Conservation (phyloP, 257 asterid genomes). For the Primulina tabacum region DNA sequence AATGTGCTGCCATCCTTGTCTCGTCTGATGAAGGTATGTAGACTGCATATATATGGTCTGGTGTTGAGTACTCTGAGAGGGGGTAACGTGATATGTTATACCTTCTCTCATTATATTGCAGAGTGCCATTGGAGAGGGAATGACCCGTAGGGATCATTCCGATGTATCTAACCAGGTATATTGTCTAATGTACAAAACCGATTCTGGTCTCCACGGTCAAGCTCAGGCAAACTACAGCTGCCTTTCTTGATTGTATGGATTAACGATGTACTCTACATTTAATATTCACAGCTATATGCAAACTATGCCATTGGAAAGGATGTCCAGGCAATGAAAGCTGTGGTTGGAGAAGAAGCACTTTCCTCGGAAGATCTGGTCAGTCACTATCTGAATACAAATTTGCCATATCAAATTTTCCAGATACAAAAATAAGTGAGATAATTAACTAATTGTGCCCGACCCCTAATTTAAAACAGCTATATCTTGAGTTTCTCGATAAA, state of each 20-base stretch:
- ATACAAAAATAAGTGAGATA: constrained; percentile 4
- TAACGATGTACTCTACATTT: background rate
- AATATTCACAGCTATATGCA: constrained; percentile 52
- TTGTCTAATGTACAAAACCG: background rate
- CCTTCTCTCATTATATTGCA: constrained; percentile 32
- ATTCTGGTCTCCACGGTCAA: background rate
- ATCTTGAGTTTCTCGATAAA: constrained; percentile 76
- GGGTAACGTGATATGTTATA: constrained; percentile 7
- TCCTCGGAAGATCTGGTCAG: constrained; percentile 84
- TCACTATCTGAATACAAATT: constrained; percentile 16
- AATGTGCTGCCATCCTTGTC: constrained; percentile 97
- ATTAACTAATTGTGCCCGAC: constrained; percentile 22
- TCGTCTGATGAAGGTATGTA: constrained; percentile 88
- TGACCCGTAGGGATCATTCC: constrained; percentile 95
- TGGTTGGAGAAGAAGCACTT: constrained; percentile 88
- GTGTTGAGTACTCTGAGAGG: background rate
- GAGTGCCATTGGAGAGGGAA: constrained; percentile 99
- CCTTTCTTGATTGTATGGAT: background rate
- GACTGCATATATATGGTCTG: constrained; percentile 6
- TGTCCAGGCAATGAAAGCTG: constrained; percentile 90
- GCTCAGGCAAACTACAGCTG: constrained; percentile 8
- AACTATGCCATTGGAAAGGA: constrained; percentile 85
- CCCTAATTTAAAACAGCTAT: constrained; percentile 42
- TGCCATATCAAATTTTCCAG: background rate
- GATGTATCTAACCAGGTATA: constrained; percentile 94